These are phyloP conservation scores for Austroboletus niveus DNA, from an alignment of 1,284 basidiomycete species.

Conservation along the genomic window DNA sequence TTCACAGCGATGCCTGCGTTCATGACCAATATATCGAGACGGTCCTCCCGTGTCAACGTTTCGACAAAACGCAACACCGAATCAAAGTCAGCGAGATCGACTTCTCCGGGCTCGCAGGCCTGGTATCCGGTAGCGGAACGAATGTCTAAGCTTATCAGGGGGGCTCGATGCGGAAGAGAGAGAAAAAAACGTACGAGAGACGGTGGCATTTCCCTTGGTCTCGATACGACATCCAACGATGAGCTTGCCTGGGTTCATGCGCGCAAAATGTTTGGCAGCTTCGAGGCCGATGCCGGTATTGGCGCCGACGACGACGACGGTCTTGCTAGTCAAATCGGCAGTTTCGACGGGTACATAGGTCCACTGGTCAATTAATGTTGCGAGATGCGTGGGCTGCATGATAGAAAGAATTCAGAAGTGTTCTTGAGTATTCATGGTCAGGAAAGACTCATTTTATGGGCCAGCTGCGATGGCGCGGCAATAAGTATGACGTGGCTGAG, in stretches of 20 bases:
- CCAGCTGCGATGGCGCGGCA: too few relatives aligned
- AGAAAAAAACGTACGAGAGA: conserved; percentile 12
- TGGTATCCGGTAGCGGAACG: conserved; percentile 5
- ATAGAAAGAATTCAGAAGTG: background rate
- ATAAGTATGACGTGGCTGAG: too few relatives aligned
- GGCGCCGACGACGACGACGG: conserved; percentile 36
- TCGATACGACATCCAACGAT: conserved; percentile 41
- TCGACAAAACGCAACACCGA: conserved; percentile 19
- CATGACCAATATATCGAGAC: conserved; percentile 22
- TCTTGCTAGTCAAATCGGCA: conserved; percentile 30
- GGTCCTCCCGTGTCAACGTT: conserved; percentile 8
- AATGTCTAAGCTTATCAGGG: conserved; percentile 9
- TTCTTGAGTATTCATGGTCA: too few relatives aligned
- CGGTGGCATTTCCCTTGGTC: conserved; percentile 36
- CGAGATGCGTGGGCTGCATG: background rate
- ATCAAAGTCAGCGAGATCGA: conserved; percentile 20
- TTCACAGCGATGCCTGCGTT: conserved; percentile 10
- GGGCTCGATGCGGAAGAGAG: background rate
- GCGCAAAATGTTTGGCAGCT: conserved; percentile 43
- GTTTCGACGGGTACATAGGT: background rate
- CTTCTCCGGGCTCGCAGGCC: conserved; percentile 4
- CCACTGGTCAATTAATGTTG: background rate
- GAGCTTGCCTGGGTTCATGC: conserved; percentile 39
- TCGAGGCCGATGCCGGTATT: conserved; percentile 46
- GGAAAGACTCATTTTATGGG: too few relatives aligned